These are phyloP conservation scores for Spatholobus suberectus DNA, from an alignment of 306 rosid species.

Conservation along the genomic window DNA sequence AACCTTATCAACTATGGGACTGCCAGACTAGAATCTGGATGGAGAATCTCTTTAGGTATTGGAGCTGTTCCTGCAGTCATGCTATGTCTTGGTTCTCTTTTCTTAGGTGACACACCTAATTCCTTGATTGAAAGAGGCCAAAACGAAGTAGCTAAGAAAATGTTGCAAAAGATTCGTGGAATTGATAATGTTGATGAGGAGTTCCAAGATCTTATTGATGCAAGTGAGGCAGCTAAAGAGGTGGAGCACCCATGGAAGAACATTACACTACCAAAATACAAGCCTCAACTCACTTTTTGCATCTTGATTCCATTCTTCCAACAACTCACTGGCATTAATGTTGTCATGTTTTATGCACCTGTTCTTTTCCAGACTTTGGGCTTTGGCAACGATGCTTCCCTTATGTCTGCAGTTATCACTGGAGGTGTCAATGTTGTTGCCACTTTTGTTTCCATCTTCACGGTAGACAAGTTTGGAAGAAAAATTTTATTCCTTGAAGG, in stretches of 20 bases:
- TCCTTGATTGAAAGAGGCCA: too few species aligned
- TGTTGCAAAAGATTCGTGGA: slow-evolving; percentile 16
- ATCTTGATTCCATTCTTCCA: slow-evolving; percentile 10
- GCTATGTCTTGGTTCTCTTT: too few species aligned
- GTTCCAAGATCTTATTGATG: slow-evolving; percentile 38
- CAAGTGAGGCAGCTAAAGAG: slow-evolving; percentile 24
- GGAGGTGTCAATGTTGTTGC: slow-evolving; percentile 33
- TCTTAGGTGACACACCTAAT: too few species aligned
- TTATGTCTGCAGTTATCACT: slow-evolving; percentile 20
- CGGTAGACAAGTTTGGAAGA: slow-evolving; percentile 26
- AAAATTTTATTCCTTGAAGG: slow-evolving; percentile 28
- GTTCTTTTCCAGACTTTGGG: slow-evolving; percentile 36
- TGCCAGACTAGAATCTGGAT: too few species aligned
- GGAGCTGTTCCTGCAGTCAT: too few species aligned
- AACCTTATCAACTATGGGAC: too few species aligned
- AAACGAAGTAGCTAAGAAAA: too few species aligned
- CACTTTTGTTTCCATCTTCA: slow-evolving; percentile 35
- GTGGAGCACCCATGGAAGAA: slow-evolving; percentile 42
- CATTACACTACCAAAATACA: slow-evolving; percentile 12
- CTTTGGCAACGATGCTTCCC: slow-evolving; percentile 31
- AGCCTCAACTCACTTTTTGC: slow-evolving; percentile 36
- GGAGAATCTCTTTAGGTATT: too few species aligned
- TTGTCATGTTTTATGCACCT: slow-evolving; percentile 36
- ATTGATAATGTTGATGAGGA: slow-evolving; percentile 22
- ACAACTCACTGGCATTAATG: slow-evolving; percentile 28